Percentiles rank a stretch among this genome's conserved stretches.
Conservation (phyloP, 305 asterid species). For the Lippia alba region DNA sequence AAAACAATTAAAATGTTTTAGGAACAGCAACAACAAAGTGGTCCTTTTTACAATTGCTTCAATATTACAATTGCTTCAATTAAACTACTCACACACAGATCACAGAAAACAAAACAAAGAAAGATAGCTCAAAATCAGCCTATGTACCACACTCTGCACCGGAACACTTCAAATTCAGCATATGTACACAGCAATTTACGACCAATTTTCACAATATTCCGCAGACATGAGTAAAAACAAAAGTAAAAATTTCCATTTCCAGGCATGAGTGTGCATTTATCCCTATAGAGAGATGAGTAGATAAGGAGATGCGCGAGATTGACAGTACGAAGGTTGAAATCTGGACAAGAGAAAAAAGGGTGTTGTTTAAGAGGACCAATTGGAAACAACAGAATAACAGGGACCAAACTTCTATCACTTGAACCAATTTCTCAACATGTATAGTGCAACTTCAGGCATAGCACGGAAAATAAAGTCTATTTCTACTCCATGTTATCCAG, state of each 20-base stretch:
- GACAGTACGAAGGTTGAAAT: conserved; percentile 23
- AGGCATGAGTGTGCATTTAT: background rate
- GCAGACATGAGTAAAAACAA: background rate
- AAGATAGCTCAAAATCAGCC: background rate
- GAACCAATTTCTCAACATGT: background rate
- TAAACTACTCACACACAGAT: background rate
- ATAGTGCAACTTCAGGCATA: conserved; percentile 15
- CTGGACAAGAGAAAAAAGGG: background rate
- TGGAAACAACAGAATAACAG: too few species aligned
- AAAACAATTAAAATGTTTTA: background rate
- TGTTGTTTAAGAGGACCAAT: background rate
- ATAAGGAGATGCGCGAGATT: conserved; percentile 25
- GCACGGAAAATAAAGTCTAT: conserved; percentile 6
- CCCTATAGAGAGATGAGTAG: background rate
- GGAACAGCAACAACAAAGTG: background rate
- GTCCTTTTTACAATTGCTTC: background rate
- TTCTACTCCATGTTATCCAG: background rate
- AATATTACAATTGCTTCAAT: background rate
- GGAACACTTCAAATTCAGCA: background rate
- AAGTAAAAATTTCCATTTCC: background rate
- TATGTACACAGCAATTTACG: background rate
- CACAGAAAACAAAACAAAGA: background rate
- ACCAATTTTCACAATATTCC: background rate
- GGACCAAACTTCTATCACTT: too few species aligned
- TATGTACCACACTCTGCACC: background rate